phyloP scores from a whole-genome alignment of 2,329 filamentous ascomycete genomes.

The Gliomastix tumulicola region DNA sequence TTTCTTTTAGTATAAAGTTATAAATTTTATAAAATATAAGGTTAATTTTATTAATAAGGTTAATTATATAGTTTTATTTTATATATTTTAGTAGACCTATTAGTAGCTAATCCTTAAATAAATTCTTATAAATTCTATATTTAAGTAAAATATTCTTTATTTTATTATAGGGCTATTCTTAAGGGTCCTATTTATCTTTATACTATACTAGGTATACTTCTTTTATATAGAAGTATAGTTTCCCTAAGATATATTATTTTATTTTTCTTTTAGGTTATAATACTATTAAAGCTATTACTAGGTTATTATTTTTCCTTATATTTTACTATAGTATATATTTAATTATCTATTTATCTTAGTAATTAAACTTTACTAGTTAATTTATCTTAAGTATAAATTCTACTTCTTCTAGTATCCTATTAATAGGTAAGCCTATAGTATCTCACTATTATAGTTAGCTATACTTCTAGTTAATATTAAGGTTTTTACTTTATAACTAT shows the following conservation, averaged over 20 bases:
- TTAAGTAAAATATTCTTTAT: not conserved
- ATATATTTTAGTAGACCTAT: too few relatives aligned
- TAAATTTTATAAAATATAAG: too few relatives aligned
- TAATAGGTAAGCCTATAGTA: too few relatives aligned
- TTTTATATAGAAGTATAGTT: not conserved
- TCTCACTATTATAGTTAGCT: too few relatives aligned
- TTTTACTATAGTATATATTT: not conserved
- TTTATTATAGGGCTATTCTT: not conserved
- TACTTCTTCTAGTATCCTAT: too few relatives aligned
- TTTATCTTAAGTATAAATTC: not conserved
- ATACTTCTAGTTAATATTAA: too few relatives aligned
- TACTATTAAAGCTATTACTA: not conserved
- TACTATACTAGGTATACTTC: not conserved
- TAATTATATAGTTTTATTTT: too few relatives aligned
- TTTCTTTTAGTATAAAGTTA: too few relatives aligned
- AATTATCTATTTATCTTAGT: not conserved
- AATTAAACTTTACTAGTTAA: not conserved
- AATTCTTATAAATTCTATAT: not conserved
- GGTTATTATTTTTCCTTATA: not conserved
- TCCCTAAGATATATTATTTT: too few relatives aligned
- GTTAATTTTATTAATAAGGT: too few relatives aligned
- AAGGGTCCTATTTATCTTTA: not conserved
- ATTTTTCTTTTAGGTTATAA: not conserved
- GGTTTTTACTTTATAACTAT: too few relatives aligned
- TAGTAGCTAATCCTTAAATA: too few relatives aligned